These are phyloP conservation scores for Ziziphus jujuba DNA, from an alignment of 306 rosid genomes.

Conservation along the genomic window DNA sequence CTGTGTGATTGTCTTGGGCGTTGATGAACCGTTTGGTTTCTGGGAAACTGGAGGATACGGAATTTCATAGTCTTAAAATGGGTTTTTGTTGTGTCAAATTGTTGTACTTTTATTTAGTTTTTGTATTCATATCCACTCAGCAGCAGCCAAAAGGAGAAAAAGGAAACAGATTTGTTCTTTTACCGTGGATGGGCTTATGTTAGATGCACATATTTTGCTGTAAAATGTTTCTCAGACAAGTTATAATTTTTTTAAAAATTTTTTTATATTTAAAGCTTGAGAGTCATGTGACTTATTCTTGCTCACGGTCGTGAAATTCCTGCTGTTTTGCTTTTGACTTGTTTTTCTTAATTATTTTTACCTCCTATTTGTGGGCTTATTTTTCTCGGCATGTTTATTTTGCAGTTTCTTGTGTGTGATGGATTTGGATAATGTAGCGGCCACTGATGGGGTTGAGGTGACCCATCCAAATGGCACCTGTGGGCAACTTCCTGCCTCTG, in stretches of 20 bases:
- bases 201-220: not conserved
- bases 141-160: no score
- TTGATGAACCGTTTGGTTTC: slow-evolving; percentile 20
- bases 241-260: no score
- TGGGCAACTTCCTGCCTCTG: slow-evolving; percentile 29
- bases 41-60: slow-evolving; percentile 21
- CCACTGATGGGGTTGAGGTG: slow-evolving; percentile 46
- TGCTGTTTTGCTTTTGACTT: not conserved
- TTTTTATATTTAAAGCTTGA: not conserved
- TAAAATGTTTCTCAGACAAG: not conserved
- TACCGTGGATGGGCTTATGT: not conserved
- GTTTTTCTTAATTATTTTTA: not conserved
- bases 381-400: slow-evolving; percentile 14
- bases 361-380: not conserved
- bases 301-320: not conserved
- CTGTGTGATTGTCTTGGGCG: slow-evolving; percentile 9
- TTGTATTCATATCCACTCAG: no score
- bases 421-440: slow-evolving; percentile 54
- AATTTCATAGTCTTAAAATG: slow-evolving; percentile 15
- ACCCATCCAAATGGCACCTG: slow-evolving; percentile 61
- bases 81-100: slow-evolving; percentile 7
- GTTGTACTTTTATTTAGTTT: no score
- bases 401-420: slow-evolving; percentile 54
- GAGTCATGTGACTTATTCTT: not conserved
- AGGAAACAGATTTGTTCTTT: not conserved